phyloP scores from a whole-genome alignment of 2,329 filamentous ascomycete species.

The Penicillium sumatraense region DNA sequence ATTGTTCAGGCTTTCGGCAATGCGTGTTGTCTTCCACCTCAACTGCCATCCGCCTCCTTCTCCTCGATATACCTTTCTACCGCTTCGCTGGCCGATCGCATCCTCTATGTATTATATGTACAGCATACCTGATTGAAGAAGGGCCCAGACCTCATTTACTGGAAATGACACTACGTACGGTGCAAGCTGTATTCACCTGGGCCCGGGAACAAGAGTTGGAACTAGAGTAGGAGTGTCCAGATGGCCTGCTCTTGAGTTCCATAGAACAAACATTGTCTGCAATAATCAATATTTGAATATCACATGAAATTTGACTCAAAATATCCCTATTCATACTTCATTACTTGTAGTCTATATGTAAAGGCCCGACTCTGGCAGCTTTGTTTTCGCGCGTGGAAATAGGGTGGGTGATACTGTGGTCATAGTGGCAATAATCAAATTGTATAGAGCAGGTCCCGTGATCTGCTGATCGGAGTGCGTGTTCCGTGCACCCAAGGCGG shows the following conservation, averaged over 20 bases:
- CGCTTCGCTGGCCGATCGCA: slow-evolving; percentile 27
- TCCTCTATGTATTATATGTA: slow-evolving; percentile 34
- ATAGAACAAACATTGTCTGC: not conserved
- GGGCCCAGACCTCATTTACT: not conserved
- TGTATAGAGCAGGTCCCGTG: too few relatives aligned
- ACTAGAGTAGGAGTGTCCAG: not conserved
- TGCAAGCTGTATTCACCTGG: not conserved
- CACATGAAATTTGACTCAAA: too few relatives aligned
- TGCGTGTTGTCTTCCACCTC: not conserved
- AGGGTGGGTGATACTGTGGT: too few relatives aligned
- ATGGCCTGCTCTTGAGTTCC: slow-evolving; percentile 7
- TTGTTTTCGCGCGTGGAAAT: slow-evolving; percentile 15
- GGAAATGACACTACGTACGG: not conserved
- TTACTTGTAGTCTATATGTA: not conserved
- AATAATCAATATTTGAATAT: not conserved
- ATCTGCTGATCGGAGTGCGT: slow-evolving; percentile 10
- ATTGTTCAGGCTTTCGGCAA: not conserved
- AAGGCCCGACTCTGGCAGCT: not conserved
- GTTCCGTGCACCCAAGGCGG: slow-evolving; percentile 12
- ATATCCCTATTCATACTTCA: too few relatives aligned
- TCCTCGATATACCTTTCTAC: slow-evolving; percentile 19
- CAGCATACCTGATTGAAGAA: slow-evolving; percentile 22
- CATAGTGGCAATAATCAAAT: too few relatives aligned
- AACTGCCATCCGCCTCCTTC: slow-evolving; percentile 9
- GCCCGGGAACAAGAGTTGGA: not conserved